Percentiles rank a stretch among this genome's conserved stretches.
Conservation (phyloP, 1,284 basidiomycete genomes). For the Amylostereum areolatum region DNA sequence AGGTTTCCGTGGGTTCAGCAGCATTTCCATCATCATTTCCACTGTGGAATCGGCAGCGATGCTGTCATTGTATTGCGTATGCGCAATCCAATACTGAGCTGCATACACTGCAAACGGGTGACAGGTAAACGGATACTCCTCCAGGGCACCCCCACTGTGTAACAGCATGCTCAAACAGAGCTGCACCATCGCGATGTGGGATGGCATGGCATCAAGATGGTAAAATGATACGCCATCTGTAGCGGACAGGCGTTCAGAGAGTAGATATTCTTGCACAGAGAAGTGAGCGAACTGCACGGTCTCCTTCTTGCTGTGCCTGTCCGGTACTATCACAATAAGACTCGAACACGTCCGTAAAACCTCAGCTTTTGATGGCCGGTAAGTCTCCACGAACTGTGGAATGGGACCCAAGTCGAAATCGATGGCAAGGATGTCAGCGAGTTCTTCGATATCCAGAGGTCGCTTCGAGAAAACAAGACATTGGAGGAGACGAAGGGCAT, state of each 20-base stretch:
- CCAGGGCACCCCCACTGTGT: not conserved
- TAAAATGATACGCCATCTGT: not conserved
- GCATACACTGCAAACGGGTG: not conserved
- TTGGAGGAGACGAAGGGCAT: not conserved
- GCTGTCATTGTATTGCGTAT: not conserved
- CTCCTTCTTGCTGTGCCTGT: not conserved
- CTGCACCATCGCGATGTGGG: not conserved
- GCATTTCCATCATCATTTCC: no score
- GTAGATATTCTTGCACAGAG: conserved; percentile 2
- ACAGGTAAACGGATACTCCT: not conserved
- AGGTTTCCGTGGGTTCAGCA: no score
- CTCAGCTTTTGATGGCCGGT: not conserved
- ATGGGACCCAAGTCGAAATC: not conserved
- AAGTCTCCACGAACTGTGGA: not conserved
- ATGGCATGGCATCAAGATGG: not conserved
- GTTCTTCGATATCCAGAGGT: not conserved
- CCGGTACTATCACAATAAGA: not conserved
- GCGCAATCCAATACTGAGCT: not conserved
- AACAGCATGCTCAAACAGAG: not conserved
- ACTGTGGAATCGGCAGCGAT: no score
- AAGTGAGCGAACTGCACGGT: not conserved
- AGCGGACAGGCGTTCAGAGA: not conserved
- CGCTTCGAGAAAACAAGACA: not conserved
- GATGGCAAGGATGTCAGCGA: not conserved
- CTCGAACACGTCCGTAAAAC: not conserved